Percentiles rank a stretch among this genome's conserved stretches.
Evolutionary conservation across 805 yeast species (phyloP).

Genomic region (Hanseniaspora thailandica): DNA sequence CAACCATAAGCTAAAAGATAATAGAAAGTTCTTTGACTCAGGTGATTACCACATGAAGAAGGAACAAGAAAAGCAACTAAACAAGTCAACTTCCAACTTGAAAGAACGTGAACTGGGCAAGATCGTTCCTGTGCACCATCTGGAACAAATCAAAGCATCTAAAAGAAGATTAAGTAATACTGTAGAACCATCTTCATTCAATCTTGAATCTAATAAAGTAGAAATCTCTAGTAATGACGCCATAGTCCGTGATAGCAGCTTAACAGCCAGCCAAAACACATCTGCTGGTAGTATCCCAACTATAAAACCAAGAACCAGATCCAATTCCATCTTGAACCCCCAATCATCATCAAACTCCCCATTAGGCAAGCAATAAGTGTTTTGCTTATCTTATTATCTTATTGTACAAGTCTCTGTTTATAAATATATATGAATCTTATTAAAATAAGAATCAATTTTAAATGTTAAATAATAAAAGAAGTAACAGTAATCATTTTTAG

Average conservation of each 20-base stretch:
- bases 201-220: background rate
- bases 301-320: conserved; percentile 6
- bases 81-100: conserved; percentile 28
- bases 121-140: conserved; percentile 18
- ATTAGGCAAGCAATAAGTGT: background rate
- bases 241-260: conserved; percentile 17
- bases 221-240: conserved; percentile 3
- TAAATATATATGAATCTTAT: too few species aligned
- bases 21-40: conserved; percentile 78
- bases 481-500: too few species aligned
- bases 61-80: conserved; percentile 27
- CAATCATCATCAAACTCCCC: background rate
- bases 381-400: background rate
- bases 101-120: conserved; percentile 29
- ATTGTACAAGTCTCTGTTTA: background rate
- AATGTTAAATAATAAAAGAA: too few species aligned
- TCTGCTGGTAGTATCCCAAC: background rate
- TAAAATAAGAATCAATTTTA: too few species aligned
- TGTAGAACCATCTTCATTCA: conserved; percentile 8
- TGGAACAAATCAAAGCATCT: conserved; percentile 27
- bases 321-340: conserved; percentile 10
- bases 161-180: conserved; percentile 26
- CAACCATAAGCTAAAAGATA: conserved; percentile 62
- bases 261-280: background rate
- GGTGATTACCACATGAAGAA: conserved; percentile 86